A percentile compares a stretch with the other conserved stretches of the same genome.
phyloP scores from a whole-genome alignment of 805 yeast genomes.

The Wickerhamomyces sydowiorum region DNA sequence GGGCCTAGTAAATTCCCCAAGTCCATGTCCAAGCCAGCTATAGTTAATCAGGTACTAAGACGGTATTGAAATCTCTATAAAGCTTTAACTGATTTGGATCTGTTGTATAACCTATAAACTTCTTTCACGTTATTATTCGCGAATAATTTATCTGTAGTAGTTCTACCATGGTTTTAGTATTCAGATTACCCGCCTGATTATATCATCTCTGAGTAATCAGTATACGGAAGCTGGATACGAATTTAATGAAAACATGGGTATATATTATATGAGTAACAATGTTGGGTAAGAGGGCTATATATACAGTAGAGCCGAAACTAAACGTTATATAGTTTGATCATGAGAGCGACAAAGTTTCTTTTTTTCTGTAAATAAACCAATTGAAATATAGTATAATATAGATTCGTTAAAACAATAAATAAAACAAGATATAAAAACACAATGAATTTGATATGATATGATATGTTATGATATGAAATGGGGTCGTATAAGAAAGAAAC shows the following conservation, averaged over 20 bases:
- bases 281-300: background rate
- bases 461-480: background rate
- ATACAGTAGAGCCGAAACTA: background rate
- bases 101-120: too few relatives aligned
- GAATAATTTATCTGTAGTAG: too few relatives aligned
- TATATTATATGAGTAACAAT: background rate
- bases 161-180: too few relatives aligned
- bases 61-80: too few relatives aligned
- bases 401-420: too few relatives aligned
- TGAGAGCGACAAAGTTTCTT: too few relatives aligned
- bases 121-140: too few relatives aligned
- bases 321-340: too few relatives aligned
- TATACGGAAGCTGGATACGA: background rate
- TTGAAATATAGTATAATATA: background rate
- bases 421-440: background rate
- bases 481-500: background rate
- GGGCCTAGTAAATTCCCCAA: conserved; percentile 13
- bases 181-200: too few relatives aligned
- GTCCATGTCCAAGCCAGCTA: conserved; percentile 11
- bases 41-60: too few relatives aligned
- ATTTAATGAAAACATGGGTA: background rate
- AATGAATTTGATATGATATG: background rate
- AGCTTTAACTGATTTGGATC: too few relatives aligned
- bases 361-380: too few relatives aligned
- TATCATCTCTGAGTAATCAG: background rate